Evolutionary conservation across 768 basidiomycete species (phyloP), one percentile per base, ranked within the genome.

Genomic region (Lactifluus pinguis): DNA sequence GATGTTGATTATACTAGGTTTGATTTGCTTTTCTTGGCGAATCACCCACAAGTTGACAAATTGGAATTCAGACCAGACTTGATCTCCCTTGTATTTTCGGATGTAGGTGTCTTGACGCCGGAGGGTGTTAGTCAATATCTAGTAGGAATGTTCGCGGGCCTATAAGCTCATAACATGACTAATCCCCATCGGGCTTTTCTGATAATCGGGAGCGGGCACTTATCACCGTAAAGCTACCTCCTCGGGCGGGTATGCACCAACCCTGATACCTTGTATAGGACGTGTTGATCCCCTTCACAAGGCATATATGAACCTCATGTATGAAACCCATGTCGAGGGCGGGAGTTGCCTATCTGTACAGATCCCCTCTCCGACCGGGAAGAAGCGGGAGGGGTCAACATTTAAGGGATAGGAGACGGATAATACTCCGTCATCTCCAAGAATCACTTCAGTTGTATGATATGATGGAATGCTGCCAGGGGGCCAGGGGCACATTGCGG

Each of bases 61-160:
- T 55, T 62, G 61, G 11, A 65, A 36, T 48, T 32, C 65, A 92
- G 89, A 69, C 92, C 95, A 56, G 93, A 98, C 76, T 76, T 95
- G 65, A 95, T 98, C 65, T 88, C 92, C 39, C 80, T 98, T 41
- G 92, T 98, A 41, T 90, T 98, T 70, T 92, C 90, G 59, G 95
- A 98, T 68, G 85, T 98, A 45, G 95, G 95, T 21, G 90, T 91
- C 67, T 78, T 95, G 64, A 93, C 92, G 21, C 92, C 94, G 36
- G 89, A 92, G 74, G 89, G 90, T 60, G 92, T 97, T 65, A 94
- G 91, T 73, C 92, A 94, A 72, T 95, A 95, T 72, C 80, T 97
- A 48, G 94, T 97, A 60, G 92, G 91, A 65, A 93, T 95, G 86
- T 95, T 92, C 76, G 86, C 89, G 64, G 89, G 84, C 66, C 87